Conservation (phyloP, 495 filamentous ascomycete species). For the Hypoxylon lienhwacheense region DNA sequence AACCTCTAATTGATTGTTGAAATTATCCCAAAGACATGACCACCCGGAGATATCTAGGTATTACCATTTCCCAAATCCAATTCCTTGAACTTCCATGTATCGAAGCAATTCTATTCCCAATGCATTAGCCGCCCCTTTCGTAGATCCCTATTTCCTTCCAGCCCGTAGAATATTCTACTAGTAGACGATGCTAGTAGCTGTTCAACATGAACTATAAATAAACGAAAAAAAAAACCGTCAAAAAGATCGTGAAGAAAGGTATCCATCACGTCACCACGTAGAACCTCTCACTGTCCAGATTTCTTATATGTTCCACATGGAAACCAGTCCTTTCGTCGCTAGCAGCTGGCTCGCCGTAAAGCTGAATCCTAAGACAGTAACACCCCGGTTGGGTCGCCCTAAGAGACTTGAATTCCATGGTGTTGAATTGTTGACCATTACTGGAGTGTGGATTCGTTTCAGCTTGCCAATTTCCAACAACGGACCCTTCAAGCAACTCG, state of each 20-base stretch:
- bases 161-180: not conserved
- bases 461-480: slow-evolving; percentile 17
- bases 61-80: not conserved
- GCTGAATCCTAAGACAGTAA: slow-evolving; percentile 11
- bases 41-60: not conserved
- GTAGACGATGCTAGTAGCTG: not conserved
- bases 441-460: not conserved
- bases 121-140: not conserved
- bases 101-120: not conserved
- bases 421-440: slow-evolving; percentile 5
- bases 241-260: not conserved
- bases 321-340: not conserved
- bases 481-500: slow-evolving; percentile 3
- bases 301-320: slow-evolving; percentile 18
- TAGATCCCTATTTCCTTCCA: too few species aligned
- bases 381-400: slow-evolving; percentile 3
- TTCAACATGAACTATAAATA: not conserved
- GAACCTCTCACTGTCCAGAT: slow-evolving; percentile 14
- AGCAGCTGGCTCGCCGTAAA: slow-evolving; percentile 15
- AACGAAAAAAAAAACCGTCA: not conserved
- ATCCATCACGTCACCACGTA: slow-evolving; percentile 5
- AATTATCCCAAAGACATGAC: not conserved
- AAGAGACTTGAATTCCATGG: slow-evolving; percentile 19
- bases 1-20: not conserved
- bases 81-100: not conserved